Evolutionary conservation across 331 rosid genomes (phyloP).

Genomic region (Malus hybrid): DNA sequence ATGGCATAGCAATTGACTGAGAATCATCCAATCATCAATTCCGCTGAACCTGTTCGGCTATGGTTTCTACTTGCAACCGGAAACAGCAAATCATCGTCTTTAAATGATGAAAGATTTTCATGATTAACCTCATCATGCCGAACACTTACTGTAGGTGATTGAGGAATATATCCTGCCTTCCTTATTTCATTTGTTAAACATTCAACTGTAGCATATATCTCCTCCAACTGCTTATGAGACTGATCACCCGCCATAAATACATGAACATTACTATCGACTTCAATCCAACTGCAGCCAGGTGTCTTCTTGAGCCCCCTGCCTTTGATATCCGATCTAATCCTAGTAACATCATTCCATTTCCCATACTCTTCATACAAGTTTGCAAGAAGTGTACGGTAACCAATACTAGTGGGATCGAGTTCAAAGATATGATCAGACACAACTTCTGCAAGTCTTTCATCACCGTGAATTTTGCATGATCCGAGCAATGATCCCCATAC

Average conservation of each 20-base stretch:
- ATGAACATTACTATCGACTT: slow-evolving; percentile 20
- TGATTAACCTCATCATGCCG: neutral
- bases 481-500: slow-evolving; percentile 41
- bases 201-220: slow-evolving; percentile 23
- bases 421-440: slow-evolving; percentile 21
- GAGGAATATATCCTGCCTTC: slow-evolving; percentile 19
- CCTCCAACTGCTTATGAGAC: slow-evolving; percentile 22
- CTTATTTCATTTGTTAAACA: slow-evolving; percentile 15
- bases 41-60: neutral
- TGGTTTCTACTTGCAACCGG: neutral
- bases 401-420: slow-evolving; percentile 22
- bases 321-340: slow-evolving; percentile 26
- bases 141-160: neutral
- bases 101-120: neutral
- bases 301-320: slow-evolving; percentile 27
- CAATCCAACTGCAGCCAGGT: slow-evolving; percentile 42
- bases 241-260: slow-evolving; percentile 20
- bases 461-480: slow-evolving; percentile 30
- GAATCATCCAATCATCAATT: neutral
- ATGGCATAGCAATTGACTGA: neutral
- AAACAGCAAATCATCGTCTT: neutral
- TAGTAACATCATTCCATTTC: slow-evolving; percentile 21
- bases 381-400: slow-evolving; percentile 34
- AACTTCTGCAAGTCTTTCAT: slow-evolving; percentile 26
- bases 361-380: slow-evolving; percentile 34